Base-by-base conservation (phyloP, 805 yeast genomes). In the Kuraishia capsulata region DNA sequence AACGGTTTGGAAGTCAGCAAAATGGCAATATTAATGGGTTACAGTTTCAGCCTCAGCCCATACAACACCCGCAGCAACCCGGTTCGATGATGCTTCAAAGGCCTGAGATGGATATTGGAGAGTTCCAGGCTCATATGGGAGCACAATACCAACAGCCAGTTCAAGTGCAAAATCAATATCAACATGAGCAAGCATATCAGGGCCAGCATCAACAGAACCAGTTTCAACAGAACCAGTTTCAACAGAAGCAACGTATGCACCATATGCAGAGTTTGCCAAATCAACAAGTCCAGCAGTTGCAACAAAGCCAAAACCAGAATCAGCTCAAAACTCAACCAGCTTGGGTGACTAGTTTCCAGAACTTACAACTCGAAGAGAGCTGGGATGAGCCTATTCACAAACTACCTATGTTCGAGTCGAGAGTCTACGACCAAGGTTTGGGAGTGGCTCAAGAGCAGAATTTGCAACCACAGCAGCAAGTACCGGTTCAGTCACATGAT, bases 1-100 rank as follows among this genome's bases (percentile, higher is more conserved):
- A 57, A 14, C 53, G 45, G 38, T 66, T 67, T 41, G 48, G 46
- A 5, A 17, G 14, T 19, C 31, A 41, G 13, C 25, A 16, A 17
- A 17, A 18, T 24, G 14, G 31, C 31, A 14, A 28, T 13, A 14
- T 6, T 17, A 13, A 13, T 6, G 31, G 31, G 26, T 11, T 23
- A n/a, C 26, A 23, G 26, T 8, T 23, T 11, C 26, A 23, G 26
- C 26, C 26, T 8, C 26, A 23, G 26, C 10, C 26, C 11, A 11
- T 28, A 6, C 31, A 14, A 13, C 8, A 6, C 6, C 31, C 8
- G 13, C 31, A 14, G 31, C 31, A 28, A 13, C 17, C 17, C 13
- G 14, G n/a, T n/a, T n/a, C n/a, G n/a, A n/a, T n/a, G n/a, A n/a
- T n/a, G n/a, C n/a, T n/a, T n/a, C n/a, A n/a, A n/a, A n/a, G n/a